Evolutionary conservation across 495 filamentous ascomycete genomes (phyloP).

Genomic region (Platismatia glauca): DNA sequence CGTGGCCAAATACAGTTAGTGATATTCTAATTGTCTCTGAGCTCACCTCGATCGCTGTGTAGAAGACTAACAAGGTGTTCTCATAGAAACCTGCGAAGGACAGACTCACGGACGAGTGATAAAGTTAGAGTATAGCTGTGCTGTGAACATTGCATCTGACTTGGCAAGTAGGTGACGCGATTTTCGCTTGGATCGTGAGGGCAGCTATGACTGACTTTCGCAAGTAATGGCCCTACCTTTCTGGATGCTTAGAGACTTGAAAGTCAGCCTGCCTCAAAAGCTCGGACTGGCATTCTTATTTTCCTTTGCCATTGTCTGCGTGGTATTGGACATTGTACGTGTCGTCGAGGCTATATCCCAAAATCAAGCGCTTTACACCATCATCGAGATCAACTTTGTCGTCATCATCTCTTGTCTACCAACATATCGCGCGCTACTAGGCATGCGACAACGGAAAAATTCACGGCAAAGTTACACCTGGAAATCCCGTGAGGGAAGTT

Average conservation of each 20-base stretch:
- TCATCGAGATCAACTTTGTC: constrained; percentile 10
- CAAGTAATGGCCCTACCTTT: constrained; percentile 12
- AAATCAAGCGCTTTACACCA: constrained; percentile 8
- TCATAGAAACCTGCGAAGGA: neutral
- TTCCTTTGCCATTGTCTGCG: constrained; percentile 5
- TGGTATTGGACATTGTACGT: constrained; percentile 12
- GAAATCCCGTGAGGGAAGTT: neutral
- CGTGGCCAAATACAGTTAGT: constrained; percentile 9
- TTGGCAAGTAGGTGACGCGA: constrained; percentile 5
- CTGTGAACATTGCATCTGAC: constrained; percentile 10
- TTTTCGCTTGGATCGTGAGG: neutral
- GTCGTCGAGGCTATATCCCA: neutral
- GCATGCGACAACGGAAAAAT: neutral
- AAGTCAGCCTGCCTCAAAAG: constrained; percentile 8
- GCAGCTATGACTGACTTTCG: neutral
- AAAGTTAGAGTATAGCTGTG: constrained; percentile 6
- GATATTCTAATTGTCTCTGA: neutral
- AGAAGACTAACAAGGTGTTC: neutral
- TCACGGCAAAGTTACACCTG: neutral
- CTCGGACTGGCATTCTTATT: constrained; percentile 11
- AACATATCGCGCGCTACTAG: constrained; percentile 1
- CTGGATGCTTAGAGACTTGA: constrained; percentile 2
- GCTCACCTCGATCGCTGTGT: neutral
- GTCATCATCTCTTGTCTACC: constrained; percentile 12
- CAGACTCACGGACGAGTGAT: constrained; percentile 3